A percentile compares a stretch with the other conserved stretches of the same genome.
Conservation (phyloP, 805 yeast genomes). For the Saccharomyces jurei region DNA sequence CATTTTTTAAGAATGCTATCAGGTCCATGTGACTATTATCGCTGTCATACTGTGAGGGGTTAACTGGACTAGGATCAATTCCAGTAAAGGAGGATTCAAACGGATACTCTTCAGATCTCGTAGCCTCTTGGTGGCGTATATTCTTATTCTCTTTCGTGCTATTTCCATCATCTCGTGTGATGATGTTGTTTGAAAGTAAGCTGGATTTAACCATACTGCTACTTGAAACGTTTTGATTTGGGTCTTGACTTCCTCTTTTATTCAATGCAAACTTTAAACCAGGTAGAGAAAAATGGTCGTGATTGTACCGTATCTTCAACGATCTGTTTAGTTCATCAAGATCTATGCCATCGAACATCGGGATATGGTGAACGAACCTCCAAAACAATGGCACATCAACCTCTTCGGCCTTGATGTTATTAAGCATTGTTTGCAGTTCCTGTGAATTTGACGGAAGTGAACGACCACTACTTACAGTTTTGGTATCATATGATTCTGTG, state of each 20-base stretch:
- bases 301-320: conserved; percentile 14
- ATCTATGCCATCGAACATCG: conserved; percentile 28
- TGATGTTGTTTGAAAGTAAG: not conserved
- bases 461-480: not conserved
- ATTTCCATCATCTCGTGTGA: not conserved
- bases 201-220: not conserved
- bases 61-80: not conserved
- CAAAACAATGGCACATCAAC: conserved; percentile 20
- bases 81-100: not conserved
- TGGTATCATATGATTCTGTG: not conserved
- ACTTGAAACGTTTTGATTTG: not conserved
- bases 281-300: conserved; percentile 19
- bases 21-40: not conserved
- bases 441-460: conserved; percentile 10
- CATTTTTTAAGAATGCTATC: not conserved
- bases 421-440: not conserved
- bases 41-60: not conserved
- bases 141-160: not conserved
- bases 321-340: conserved; percentile 26
- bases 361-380: conserved; percentile 22
- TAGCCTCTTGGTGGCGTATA: not conserved
- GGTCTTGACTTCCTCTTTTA: not conserved
- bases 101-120: not conserved
- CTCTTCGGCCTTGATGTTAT: conserved; percentile 1
- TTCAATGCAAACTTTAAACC: conserved; percentile 18